These are phyloP conservation scores for Penicillium macrosclerotiorum DNA, from an alignment of 495 filamentous ascomycete genomes.

Conservation along the genomic window DNA sequence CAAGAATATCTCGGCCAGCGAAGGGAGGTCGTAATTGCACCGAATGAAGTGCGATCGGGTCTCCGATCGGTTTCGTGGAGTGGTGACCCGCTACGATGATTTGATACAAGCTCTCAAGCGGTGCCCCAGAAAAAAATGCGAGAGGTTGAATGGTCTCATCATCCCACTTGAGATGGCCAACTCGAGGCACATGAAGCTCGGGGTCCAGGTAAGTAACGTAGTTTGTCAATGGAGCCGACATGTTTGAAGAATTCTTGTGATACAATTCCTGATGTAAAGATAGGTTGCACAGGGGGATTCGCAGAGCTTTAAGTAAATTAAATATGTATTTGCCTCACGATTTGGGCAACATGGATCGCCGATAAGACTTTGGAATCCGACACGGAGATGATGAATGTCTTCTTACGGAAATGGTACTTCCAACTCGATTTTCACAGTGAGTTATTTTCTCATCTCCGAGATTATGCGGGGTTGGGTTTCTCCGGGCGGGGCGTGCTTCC, in stretches of 20 bases:
- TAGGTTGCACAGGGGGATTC: too few species aligned
- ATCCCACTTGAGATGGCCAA: slow-evolving; percentile 47
- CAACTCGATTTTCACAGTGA: too few species aligned
- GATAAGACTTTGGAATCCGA: too few species aligned
- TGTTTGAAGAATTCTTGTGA: neutral
- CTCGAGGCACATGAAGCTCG: slow-evolving; percentile 17
- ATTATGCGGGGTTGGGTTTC: too few species aligned
- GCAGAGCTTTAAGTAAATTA: too few species aligned
- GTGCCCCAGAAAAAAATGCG: slow-evolving; percentile 46
- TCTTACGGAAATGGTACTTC: too few species aligned
- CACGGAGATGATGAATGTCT: too few species aligned
- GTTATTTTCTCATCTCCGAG: too few species aligned
- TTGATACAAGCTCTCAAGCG: slow-evolving; percentile 46
- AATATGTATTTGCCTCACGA: too few species aligned
- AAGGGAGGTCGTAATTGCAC: slow-evolving; percentile 48
- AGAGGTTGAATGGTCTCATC: slow-evolving; percentile 42
- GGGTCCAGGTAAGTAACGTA: slow-evolving; percentile 23
- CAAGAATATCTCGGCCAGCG: slow-evolving; percentile 49
- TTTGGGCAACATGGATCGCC: too few species aligned
- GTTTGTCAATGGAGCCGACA: slow-evolving; percentile 8
- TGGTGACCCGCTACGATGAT: slow-evolving; percentile 34
- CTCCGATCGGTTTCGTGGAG: slow-evolving; percentile 6
- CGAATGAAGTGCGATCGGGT: slow-evolving; percentile 33
- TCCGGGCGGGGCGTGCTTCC: too few species aligned
- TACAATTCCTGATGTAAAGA: too few species aligned